A percentile compares a stretch with the other conserved stretches of the same genome.
These are phyloP conservation scores for Diophrys sp. DNA, from an alignment of 73 alveolate species.

Conservation along the genomic window DNA sequence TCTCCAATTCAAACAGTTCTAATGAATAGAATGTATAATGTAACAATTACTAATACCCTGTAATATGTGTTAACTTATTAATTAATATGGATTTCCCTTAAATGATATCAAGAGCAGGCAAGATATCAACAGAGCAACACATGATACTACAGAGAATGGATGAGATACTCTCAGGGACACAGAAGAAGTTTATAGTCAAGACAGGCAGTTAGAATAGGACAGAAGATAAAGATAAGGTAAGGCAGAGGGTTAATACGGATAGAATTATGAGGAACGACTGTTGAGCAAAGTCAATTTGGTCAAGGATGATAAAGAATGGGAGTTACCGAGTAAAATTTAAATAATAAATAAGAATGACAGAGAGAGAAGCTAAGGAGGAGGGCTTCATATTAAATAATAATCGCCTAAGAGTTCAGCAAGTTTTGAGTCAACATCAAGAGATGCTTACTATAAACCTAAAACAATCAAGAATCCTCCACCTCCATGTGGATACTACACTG, in stretches of 20 bases:
- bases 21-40: too few relatives aligned
- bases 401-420: background rate
- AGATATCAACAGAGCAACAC: constrained; percentile 44
- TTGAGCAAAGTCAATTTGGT: background rate
- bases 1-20: too few relatives aligned
- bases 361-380: background rate
- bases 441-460: constrained; percentile 8
- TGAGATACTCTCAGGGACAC: constrained; percentile 35
- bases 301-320: background rate
- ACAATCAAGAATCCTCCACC: constrained; percentile 30
- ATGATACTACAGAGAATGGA: constrained; percentile 39
- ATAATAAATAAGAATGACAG: background rate
- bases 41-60: too few relatives aligned
- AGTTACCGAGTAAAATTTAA: background rate
- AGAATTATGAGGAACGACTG: background rate
- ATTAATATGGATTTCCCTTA: too few relatives aligned
- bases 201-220: background rate
- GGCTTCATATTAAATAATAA: background rate
- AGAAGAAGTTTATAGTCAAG: constrained; percentile 12
- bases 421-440: constrained; percentile 14
- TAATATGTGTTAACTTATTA: too few relatives aligned
- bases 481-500: constrained; percentile 27
- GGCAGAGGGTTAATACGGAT: background rate
- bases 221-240: background rate
- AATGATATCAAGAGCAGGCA: too few relatives aligned